Evolutionary conservation across 2,329 filamentous ascomycete species (phyloP).

Genomic region (Mariannaea elegans): DNA sequence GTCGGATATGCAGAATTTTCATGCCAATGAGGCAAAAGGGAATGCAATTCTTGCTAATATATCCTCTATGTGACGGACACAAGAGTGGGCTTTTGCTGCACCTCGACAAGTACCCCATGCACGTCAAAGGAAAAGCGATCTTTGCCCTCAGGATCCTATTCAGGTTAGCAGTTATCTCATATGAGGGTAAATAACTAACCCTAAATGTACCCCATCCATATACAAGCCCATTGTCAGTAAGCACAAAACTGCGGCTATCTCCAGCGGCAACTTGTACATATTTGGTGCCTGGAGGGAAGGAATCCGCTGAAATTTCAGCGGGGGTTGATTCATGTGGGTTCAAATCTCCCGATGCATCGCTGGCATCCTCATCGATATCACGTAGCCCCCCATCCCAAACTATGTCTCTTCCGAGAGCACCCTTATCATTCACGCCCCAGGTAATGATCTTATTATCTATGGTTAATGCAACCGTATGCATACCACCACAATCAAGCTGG

Average conservation of each 20-base stretch:
- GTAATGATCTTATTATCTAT: conserved; percentile 79
- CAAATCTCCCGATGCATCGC: conserved; percentile 58
- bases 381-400: conserved; percentile 66
- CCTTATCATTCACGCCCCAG: conserved; percentile 85
- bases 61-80: too few relatives aligned
- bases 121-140: too few relatives aligned
- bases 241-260: conserved; percentile 74
- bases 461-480: conserved; percentile 79
- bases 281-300: conserved; percentile 64
- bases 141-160: too few relatives aligned
- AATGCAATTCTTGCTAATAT: too few relatives aligned
- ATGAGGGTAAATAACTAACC: too few relatives aligned
- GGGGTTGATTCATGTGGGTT: conserved; percentile 75
- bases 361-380: conserved; percentile 55
- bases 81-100: too few relatives aligned
- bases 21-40: too few relatives aligned
- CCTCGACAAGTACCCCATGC: too few relatives aligned
- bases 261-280: conserved; percentile 68
- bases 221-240: conserved; percentile 73
- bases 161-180: too few relatives aligned
- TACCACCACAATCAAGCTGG: conserved; percentile 75
- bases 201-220: conserved; percentile 83
- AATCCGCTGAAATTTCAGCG: conserved; percentile 60
- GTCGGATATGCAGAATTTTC: too few relatives aligned
- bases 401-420: conserved; percentile 76